Percentiles rank a stretch among this genome's conserved stretches.
These are phyloP conservation scores for Trifolium fragiferum DNA, from an alignment of 306 rosid species.

Conservation along the genomic window DNA sequence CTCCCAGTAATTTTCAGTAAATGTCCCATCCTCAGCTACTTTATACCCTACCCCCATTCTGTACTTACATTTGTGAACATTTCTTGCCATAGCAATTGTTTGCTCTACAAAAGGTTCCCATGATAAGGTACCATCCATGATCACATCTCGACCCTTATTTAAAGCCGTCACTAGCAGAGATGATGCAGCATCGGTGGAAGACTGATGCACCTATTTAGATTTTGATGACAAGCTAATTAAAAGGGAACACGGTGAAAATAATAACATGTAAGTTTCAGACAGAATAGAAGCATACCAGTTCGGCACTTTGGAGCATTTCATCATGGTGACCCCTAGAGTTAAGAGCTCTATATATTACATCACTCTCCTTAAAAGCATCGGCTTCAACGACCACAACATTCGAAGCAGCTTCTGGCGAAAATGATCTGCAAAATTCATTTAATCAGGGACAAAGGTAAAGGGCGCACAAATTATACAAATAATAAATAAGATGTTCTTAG, in stretches of 20 bases:
- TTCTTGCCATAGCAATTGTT: constrained; percentile 80
- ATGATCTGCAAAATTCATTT: constrained; percentile 56
- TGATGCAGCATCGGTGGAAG: constrained; percentile 88
- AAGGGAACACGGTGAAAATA: not conserved
- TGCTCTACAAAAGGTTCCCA: constrained; percentile 92
- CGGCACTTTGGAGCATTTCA: constrained; percentile 87
- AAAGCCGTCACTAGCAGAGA: constrained; percentile 89
- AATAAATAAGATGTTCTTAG: not conserved
- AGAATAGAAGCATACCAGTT: constrained; percentile 55
- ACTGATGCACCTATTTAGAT: constrained; percentile 71
- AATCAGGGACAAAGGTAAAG: not conserved
- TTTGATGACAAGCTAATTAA: constrained; percentile 4
- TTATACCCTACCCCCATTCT: constrained; percentile 91
- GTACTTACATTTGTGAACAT: constrained; percentile 70
- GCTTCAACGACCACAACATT: constrained; percentile 84
- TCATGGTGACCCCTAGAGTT: constrained; percentile 72
- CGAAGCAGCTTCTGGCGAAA: constrained; percentile 65
- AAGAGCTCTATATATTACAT: constrained; percentile 74
- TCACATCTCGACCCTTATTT: constrained; percentile 90
- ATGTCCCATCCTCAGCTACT: constrained; percentile 64
- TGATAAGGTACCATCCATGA: constrained; percentile 87
- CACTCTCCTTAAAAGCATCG: constrained; percentile 92
- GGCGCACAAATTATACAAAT: not conserved
- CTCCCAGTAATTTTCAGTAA: constrained; percentile 91
- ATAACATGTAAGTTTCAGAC: not conserved